Percentiles rank a stretch among this genome's conserved stretches.
These are phyloP conservation scores for Aristolochia contorta DNA, from an alignment of 164 flowering plant species.

Conservation along the genomic window DNA sequence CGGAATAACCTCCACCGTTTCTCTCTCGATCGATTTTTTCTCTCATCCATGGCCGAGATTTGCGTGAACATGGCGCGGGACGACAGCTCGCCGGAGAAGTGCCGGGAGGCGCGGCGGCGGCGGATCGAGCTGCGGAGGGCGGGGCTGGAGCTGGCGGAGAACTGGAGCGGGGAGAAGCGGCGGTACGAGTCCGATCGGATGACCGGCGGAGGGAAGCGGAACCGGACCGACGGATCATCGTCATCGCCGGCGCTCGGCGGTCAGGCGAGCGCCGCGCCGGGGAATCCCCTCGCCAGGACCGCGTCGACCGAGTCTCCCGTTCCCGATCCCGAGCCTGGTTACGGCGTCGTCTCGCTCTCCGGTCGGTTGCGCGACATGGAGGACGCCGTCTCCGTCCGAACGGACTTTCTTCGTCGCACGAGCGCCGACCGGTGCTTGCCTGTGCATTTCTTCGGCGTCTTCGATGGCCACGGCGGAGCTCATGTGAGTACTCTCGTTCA, in stretches of 20 bases:
- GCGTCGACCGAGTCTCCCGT: background rate
- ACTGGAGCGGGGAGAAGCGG: slow-evolving; percentile 3
- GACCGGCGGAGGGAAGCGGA: slow-evolving; percentile 9
- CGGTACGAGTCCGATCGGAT: background rate
- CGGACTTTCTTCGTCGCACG: slow-evolving; percentile 26
- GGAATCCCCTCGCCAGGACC: background rate
- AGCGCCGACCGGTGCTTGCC: slow-evolving; percentile 11
- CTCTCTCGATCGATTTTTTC: too few relatives aligned
- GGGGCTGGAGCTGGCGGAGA: background rate
- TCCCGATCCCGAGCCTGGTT: slow-evolving; percentile 9
- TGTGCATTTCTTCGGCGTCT: slow-evolving; percentile 50
- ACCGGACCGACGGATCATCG: slow-evolving; percentile 1
- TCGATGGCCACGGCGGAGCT: slow-evolving; percentile 55
- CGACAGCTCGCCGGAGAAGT: background rate
- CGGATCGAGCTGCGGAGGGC: slow-evolving; percentile 5
- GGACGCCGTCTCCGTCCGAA: slow-evolving; percentile 24
- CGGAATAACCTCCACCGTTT: too few relatives aligned
- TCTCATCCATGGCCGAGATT: background rate
- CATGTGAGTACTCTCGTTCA: slow-evolving; percentile 41
- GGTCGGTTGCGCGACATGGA: slow-evolving; percentile 48
- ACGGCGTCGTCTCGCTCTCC: slow-evolving; percentile 29
- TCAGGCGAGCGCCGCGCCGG: too few relatives aligned
- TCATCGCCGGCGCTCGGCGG: background rate
- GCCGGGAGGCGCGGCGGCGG: slow-evolving; percentile 25
- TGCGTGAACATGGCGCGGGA: background rate